These are phyloP conservation scores for Nectriaceae sp. DNA, from an alignment of 2,329 filamentous ascomycete species.

Conservation along the genomic window DNA sequence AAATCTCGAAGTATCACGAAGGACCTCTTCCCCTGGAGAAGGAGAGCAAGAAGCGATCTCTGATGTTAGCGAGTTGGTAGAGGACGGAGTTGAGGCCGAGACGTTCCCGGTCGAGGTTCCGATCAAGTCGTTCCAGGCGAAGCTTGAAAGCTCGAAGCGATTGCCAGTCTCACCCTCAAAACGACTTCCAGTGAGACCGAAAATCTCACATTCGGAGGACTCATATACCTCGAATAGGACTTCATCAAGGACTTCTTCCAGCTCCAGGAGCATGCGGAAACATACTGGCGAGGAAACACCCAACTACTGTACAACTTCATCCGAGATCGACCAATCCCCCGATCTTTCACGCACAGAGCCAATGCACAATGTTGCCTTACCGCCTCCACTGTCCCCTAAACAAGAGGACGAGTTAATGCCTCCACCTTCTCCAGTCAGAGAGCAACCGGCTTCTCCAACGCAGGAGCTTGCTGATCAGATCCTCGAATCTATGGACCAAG, in stretches of 20 bases:
- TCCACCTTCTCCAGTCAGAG: constrained; percentile 12
- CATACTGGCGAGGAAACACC: constrained; percentile 18
- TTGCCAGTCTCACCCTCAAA: no score
- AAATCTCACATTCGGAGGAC: constrained; percentile 23
- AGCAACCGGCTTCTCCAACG: constrained; percentile 38
- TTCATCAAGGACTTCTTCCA: constrained; percentile 8
- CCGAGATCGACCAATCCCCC: constrained; percentile 13
- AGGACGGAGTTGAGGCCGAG: constrained; percentile 35
- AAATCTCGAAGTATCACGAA: constrained; percentile 1
- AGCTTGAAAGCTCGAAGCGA: constrained; percentile 20
- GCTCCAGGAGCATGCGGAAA: constrained; percentile 19
- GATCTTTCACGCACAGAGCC: constrained; percentile 10
- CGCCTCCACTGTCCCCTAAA: constrained; percentile 13
- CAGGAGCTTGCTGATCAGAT: constrained; percentile 59
- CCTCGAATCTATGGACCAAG: constrained; percentile 53
- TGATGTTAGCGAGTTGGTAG: constrained; percentile 56
- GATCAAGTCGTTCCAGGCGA: constrained; percentile 26
- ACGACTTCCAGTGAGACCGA: constrained; percentile 29
- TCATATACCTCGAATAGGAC: constrained; percentile 24
- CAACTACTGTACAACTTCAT: constrained; percentile 1
- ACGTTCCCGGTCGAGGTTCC: constrained; percentile 18
- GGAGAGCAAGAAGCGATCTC: constrained; percentile 41
- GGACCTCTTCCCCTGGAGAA: constrained; percentile 5
- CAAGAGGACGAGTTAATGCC: neutral
- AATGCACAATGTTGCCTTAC: neutral